A percentile compares a stretch with the other conserved stretches of the same genome.
Evolutionary conservation across 345 rosid species (phyloP).

Genomic region (Ceriops tagal): DNA sequence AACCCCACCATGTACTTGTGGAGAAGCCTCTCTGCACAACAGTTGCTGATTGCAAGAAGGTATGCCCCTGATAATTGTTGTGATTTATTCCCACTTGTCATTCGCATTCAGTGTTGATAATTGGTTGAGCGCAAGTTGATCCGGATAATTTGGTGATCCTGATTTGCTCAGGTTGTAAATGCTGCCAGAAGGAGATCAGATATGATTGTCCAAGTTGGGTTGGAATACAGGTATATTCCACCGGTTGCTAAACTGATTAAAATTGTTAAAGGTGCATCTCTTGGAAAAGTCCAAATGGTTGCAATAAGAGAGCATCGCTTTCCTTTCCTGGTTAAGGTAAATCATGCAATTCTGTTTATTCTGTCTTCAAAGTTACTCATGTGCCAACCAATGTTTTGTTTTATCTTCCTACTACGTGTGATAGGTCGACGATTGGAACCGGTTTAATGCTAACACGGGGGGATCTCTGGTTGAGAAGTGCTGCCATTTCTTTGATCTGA

Average conservation of each 20-base stretch:
- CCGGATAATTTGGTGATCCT: constrained; percentile 1
- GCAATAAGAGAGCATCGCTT: constrained; percentile 87
- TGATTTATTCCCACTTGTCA: too few species aligned
- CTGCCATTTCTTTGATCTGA: constrained; percentile 95
- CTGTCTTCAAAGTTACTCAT: background rate
- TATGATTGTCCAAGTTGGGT: constrained; percentile 85
- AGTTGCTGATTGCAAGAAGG: constrained; percentile 80
- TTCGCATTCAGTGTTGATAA: too few species aligned
- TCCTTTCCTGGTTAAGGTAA: constrained; percentile 92
- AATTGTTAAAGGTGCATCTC: constrained; percentile 57
- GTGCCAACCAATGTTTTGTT: background rate
- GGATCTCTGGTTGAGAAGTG: constrained; percentile 97
- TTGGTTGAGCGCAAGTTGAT: background rate
- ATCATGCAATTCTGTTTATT: constrained; percentile 13
- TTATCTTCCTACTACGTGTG: constrained; percentile 1
- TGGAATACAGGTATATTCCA: constrained; percentile 92
- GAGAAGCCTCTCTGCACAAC: constrained; percentile 97
- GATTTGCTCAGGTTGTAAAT: constrained; percentile 53
- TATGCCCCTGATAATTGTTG: constrained; percentile 12
- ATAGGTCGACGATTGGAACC: constrained; percentile 91
- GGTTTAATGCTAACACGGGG: constrained; percentile 83
- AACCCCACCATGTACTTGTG: constrained; percentile 80
- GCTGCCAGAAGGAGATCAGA: constrained; percentile 76
- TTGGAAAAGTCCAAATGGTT: constrained; percentile 84
- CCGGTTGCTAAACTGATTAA: constrained; percentile 87